phyloP scores from a whole-genome alignment of 805 yeast species.

The Gaillardinia entomophila region DNA sequence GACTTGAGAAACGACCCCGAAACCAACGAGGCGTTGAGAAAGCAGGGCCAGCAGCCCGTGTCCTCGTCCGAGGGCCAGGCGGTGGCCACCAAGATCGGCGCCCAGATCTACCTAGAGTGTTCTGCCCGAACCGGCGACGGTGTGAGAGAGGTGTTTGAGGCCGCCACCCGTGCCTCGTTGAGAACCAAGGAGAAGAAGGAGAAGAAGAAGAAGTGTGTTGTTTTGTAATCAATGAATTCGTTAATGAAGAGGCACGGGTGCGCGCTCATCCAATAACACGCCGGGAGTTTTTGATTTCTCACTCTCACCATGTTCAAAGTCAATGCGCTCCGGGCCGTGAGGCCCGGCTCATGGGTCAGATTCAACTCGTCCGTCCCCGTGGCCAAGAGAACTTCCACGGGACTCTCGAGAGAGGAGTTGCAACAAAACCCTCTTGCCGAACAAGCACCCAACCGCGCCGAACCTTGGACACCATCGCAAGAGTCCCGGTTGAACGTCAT shows the following conservation, averaged over 20 bases:
- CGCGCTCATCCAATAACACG: neutral
- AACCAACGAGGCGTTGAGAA: slow-evolving; percentile 65
- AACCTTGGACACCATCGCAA: slow-evolving; percentile 71
- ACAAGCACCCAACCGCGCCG: slow-evolving; percentile 74
- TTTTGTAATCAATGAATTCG: too few species aligned
- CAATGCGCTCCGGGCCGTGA: neutral
- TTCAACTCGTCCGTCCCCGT: slow-evolving; percentile 6
- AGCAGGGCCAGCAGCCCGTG: slow-evolving; percentile 76
- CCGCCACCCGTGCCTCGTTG: slow-evolving; percentile 88
- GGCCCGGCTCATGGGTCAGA: slow-evolving; percentile 1
- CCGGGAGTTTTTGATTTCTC: neutral
- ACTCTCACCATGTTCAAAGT: neutral
- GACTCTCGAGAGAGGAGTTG: slow-evolving; percentile 13
- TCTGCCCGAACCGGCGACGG: slow-evolving; percentile 89
- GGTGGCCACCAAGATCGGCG: slow-evolving; percentile 87
- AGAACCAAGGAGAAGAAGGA: slow-evolving; percentile 55
- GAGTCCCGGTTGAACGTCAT: slow-evolving; percentile 51
- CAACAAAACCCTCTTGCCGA: slow-evolving; percentile 24
- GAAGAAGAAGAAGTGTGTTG: slow-evolving; percentile 66
- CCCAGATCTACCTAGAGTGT: slow-evolving; percentile 82
- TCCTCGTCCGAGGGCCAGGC: slow-evolving; percentile 76
- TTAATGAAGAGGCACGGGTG: neutral
- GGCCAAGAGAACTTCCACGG: slow-evolving; percentile 8
- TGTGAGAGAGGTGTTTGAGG: slow-evolving; percentile 88
- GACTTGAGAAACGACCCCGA: slow-evolving; percentile 81